These are phyloP conservation scores for Dipteronia dyeriana DNA, from an alignment of 345 rosid genomes.

Conservation along the genomic window DNA sequence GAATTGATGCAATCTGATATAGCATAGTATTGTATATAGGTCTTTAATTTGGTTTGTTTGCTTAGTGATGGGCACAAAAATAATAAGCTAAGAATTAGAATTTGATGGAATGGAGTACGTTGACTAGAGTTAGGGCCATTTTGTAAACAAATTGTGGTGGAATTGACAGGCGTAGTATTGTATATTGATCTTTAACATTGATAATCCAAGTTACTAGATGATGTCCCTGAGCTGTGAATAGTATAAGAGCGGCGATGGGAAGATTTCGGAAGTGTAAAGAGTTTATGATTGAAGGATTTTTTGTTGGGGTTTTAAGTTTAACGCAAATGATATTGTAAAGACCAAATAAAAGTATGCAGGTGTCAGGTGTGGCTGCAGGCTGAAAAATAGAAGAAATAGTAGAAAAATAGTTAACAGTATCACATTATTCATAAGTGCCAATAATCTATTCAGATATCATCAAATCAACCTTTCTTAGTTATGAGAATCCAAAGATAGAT, in stretches of 20 bases:
- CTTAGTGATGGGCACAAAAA: neutral
- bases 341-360: neutral
- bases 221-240: neutral
- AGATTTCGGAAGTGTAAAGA: neutral
- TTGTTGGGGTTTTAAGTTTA: no score
- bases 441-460: neutral
- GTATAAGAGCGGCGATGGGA: neutral
- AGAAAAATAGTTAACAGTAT: neutral
- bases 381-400: neutral
- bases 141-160: neutral
- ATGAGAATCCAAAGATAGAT: neutral
- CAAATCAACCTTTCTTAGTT: neutral
- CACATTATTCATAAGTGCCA: neutral
- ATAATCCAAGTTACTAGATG: neutral
- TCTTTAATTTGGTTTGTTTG: neutral
- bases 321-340: neutral
- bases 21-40: neutral
- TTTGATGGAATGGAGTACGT: neutral
- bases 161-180: neutral
- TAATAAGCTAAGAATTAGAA: neutral
- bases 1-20: neutral
- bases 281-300: neutral
- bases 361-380: neutral
- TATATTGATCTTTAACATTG: neutral
- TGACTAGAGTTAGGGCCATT: neutral